phyloP scores from a whole-genome alignment of 495 filamentous ascomycete species.

The Aspergillus sclerotioniger region DNA sequence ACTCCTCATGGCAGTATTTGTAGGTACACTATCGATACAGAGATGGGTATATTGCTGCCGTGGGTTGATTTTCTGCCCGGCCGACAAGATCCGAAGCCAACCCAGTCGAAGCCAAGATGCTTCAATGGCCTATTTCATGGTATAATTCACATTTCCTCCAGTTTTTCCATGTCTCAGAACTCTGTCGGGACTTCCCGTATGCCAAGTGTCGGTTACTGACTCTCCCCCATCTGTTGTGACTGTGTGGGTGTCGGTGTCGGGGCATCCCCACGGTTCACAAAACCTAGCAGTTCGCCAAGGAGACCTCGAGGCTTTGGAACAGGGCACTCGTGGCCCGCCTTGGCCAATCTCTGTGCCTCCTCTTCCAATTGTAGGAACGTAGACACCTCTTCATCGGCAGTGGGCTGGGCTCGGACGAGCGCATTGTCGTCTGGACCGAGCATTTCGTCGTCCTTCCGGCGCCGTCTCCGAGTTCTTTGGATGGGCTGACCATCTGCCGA shows the following conservation, averaged over 20 bases:
- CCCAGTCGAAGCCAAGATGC: background rate
- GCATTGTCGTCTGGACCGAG: constrained; percentile 20
- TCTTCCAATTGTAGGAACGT: constrained; percentile 47
- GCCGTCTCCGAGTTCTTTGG: constrained; percentile 32
- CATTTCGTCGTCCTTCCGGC: constrained; percentile 33
- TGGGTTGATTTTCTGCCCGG: background rate
- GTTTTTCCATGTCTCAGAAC: background rate
- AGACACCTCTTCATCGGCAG: constrained; percentile 43
- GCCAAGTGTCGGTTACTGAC: constrained; percentile 4
- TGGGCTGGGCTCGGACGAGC: constrained; percentile 19
- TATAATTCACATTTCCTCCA: background rate
- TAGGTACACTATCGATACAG: constrained; percentile 20
- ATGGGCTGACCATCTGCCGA: constrained; percentile 48
- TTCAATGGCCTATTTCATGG: constrained; percentile 1
- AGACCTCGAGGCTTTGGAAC: constrained; percentile 80
- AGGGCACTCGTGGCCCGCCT: constrained; percentile 59
- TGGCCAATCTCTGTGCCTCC: constrained; percentile 38
- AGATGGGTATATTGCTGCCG: constrained; percentile 26
- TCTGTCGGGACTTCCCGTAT: background rate
- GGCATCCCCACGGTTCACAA: constrained; percentile 29
- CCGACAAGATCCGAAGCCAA: background rate
- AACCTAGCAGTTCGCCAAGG: constrained; percentile 71
- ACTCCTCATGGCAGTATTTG: constrained; percentile 8
- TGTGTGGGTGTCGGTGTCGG: constrained; percentile 4
- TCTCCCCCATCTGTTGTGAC: constrained; percentile 1